Conservation (phyloP, 2,329 filamentous ascomycete species). For the Grosmannia huntii region DNA sequence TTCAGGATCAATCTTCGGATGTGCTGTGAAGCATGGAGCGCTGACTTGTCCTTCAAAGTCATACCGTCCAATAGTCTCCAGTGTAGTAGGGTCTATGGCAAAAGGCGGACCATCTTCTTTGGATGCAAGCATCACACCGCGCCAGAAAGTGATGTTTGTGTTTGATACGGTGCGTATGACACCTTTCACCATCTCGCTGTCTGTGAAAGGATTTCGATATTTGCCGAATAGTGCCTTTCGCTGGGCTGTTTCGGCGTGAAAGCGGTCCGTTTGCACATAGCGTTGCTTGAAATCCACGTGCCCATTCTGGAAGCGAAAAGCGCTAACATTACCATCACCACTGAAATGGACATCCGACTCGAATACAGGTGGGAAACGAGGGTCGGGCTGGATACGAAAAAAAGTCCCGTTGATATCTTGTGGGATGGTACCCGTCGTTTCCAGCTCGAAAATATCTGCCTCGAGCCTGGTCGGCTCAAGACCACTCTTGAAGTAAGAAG, state of each 20-base stretch:
- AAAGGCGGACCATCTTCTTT: conserved; percentile 43
- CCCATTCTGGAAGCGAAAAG: conserved; percentile 25
- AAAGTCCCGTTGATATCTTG: conserved; percentile 32
- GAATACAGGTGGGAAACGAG: conserved; percentile 39
- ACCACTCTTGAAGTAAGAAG: conserved; percentile 11
- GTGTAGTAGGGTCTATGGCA: conserved; percentile 34
- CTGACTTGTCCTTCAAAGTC: conserved; percentile 38
- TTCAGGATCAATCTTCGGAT: conserved; percentile 38
- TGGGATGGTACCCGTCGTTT: conserved; percentile 22
- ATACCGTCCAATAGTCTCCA: conserved; percentile 36
- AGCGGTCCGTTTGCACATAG: conserved; percentile 28
- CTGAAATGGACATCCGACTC: conserved; percentile 34
- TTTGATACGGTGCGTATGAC: conserved; percentile 44
- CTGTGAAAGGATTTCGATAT: conserved; percentile 45
- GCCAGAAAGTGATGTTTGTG: conserved; percentile 47
- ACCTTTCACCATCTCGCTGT: conserved; percentile 39
- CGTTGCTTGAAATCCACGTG: conserved; percentile 29
- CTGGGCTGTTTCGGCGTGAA: conserved; percentile 16
- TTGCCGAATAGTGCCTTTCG: conserved; percentile 34
- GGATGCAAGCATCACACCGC: conserved; percentile 38
- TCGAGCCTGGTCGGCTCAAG: conserved; percentile 12
- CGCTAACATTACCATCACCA: conserved; percentile 25
- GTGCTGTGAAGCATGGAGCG: conserved; percentile 35
- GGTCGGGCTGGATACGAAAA: conserved; percentile 38
- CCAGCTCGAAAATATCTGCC: conserved; percentile 13